A percentile compares a stretch with the other conserved stretches of the same genome.
Conservation (phyloP, 2,329 filamentous ascomycete genomes). For the Epichloe scottii region DNA sequence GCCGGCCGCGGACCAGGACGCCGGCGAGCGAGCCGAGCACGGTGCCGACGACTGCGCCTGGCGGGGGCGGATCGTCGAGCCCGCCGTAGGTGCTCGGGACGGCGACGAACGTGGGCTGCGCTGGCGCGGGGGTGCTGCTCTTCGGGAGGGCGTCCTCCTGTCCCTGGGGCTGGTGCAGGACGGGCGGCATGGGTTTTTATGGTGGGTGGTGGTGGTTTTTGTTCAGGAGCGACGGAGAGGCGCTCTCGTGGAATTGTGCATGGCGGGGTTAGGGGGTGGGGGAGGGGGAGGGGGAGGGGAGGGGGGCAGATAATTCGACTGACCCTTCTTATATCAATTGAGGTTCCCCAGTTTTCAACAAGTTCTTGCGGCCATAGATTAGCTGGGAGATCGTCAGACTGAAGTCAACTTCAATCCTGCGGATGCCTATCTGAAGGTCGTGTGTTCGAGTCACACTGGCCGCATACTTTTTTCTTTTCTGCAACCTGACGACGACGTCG, state of each 20-base stretch:
- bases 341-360: fast-evolving
- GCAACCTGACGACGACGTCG: too few species aligned
- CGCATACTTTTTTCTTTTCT: background rate
- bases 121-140: too few species aligned
- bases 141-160: conserved; percentile 5
- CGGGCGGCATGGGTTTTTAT: too few species aligned
- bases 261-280: too few species aligned
- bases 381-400: conserved; percentile 18
- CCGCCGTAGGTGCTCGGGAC: conserved; percentile 24
- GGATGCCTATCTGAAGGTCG: conserved; percentile 17
- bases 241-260: too few species aligned
- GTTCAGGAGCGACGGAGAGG: too few species aligned
- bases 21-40: conserved; percentile 34
- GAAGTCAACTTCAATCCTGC: conserved; percentile 14
- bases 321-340: background rate
- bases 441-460: conserved; percentile 10
- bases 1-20: conserved; percentile 31
- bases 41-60: conserved; percentile 30
- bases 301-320: too few species aligned
- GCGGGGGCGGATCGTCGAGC: conserved; percentile 26
- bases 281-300: too few species aligned
- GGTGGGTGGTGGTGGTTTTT: too few species aligned
- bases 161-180: too few species aligned
- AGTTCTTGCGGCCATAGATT: conserved; percentile 9
- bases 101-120: conserved; percentile 13